phyloP scores from a whole-genome alignment of 2,329 filamentous ascomycete species.

The Plenodomus tracheiphilus region DNA sequence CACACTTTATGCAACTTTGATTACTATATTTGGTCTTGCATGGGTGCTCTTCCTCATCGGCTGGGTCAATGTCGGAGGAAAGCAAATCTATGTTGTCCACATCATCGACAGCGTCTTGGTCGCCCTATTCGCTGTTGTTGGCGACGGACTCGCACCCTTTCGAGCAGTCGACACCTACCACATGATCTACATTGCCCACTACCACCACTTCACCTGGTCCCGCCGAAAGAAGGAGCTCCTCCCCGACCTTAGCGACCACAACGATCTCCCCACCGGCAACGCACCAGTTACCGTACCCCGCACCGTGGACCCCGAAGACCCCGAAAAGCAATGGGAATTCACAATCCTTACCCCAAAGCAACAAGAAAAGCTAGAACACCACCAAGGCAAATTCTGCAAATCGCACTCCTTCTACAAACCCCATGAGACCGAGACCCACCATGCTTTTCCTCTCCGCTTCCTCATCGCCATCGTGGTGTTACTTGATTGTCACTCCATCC shows the following conservation, averaged over 20 bases:
- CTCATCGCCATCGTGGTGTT: slow-evolving; percentile 78
- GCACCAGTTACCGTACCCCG: slow-evolving; percentile 50
- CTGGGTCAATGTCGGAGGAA: slow-evolving; percentile 80
- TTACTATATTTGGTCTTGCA: slow-evolving; percentile 81
- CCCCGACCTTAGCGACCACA: slow-evolving; percentile 67
- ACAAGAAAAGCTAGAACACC: slow-evolving; percentile 71
- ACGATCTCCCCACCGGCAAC: slow-evolving; percentile 62
- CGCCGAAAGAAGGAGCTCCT: slow-evolving; percentile 64
- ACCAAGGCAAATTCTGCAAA: slow-evolving; percentile 77
- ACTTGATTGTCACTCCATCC: slow-evolving; percentile 75
- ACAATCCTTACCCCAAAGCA: slow-evolving; percentile 68
- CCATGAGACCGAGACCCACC: slow-evolving; percentile 80
- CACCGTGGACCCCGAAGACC: slow-evolving; percentile 39
- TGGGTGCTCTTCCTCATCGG: slow-evolving; percentile 92
- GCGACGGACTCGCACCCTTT: slow-evolving; percentile 69
- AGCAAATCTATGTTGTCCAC: slow-evolving; percentile 64
- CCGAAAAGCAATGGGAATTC: slow-evolving; percentile 50
- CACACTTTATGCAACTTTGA: slow-evolving; percentile 78
- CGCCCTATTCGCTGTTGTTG: slow-evolving; percentile 65
- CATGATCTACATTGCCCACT: slow-evolving; percentile 80
- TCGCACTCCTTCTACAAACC: slow-evolving; percentile 90
- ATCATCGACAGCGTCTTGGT: slow-evolving; percentile 62
- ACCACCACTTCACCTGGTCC: slow-evolving; percentile 68
- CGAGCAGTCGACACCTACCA: slow-evolving; percentile 83
- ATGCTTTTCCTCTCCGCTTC: slow-evolving; percentile 74